Base-by-base conservation (phyloP, 2,329 filamentous ascomycete species). In the Talaromyces sp. region DNA sequence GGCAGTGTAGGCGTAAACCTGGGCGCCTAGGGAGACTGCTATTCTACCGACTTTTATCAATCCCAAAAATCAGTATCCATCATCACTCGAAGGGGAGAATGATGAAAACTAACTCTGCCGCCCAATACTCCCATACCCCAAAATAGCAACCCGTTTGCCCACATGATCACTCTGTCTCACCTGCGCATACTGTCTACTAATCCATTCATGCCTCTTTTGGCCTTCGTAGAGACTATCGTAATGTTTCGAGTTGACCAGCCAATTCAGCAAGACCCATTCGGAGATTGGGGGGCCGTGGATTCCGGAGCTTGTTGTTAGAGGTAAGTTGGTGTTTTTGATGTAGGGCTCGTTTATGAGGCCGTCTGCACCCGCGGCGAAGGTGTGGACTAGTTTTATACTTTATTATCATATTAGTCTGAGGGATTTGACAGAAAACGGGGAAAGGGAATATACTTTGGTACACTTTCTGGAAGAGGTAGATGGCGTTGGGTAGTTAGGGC, bases 1-100 rank as follows among this genome's bases (percentile, higher is more conserved):
- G 0, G 88, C 84, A 0, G 89, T 93, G 75, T 88, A 91, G 0
- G 89, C 89, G 67, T 91, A 78, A 0, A 93, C 82, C 28, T 84
- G 78, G 81, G 89, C 86, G 17, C 89, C 89, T 65, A 90, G 71
- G 2, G 86, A 85, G 13, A 78, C 78, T 10, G 82, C 82, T 2
- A 89, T 79, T 25, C 77, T 77, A 35, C 77, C 82, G 40, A 81
- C 80, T 81, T 37, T 11, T 2, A 40, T 4, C 22, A 15, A 37
- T 21, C 17, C 25, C 15, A 43, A 46, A 21, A 10, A 33, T 66
- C 43, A 66, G 58, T 22, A 11, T 21, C 43, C 45, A 10, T 31
- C 21, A 46, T 15, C 28, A 17, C 3, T 9, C 8, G 11, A 35
- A 35, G 15, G 21, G 31, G 11, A 37, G 6, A n/a, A n/a, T n/a